Conservation (phyloP, 345 rosid genomes). For the Pistacia integerrima region DNA sequence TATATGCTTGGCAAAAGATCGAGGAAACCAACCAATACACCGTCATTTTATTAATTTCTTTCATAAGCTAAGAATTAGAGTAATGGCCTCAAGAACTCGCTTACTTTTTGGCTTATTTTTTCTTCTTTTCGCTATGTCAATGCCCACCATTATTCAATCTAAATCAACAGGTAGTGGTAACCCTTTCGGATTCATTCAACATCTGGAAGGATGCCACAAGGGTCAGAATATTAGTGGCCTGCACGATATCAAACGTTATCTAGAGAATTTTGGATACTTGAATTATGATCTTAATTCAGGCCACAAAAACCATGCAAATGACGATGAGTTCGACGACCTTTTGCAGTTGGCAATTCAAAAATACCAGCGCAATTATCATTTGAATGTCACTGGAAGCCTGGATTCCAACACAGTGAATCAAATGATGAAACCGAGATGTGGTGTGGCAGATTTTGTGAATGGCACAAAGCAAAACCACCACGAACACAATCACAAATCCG, state of each 20-base stretch:
- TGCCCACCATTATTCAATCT: too few species aligned
- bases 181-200: neutral
- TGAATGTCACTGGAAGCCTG: constrained; percentile 23
- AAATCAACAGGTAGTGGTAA: neutral
- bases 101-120: neutral
- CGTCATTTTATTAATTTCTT: too few species aligned
- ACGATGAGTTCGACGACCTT: constrained; percentile 16
- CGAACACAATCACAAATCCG: constrained; percentile 13
- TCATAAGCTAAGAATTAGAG: too few species aligned
- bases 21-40: too few species aligned
- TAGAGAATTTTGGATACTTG: constrained; percentile 21
- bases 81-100: neutral
- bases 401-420: constrained; percentile 21
- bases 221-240: constrained; percentile 12
- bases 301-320: neutral
- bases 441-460: constrained; percentile 19
- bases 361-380: constrained; percentile 16
- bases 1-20: too few species aligned
- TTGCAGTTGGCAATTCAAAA: constrained; percentile 21
- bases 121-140: neutral
- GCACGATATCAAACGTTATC: constrained; percentile 10
- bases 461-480: neutral
- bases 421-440: constrained; percentile 32
- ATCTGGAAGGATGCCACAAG: constrained; percentile 13
- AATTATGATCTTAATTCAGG: neutral